A percentile compares a stretch with the other conserved stretches of the same genome.
Conservation (phyloP, 2,329 filamentous ascomycete genomes). For the Ceratocystis albifundus region DNA sequence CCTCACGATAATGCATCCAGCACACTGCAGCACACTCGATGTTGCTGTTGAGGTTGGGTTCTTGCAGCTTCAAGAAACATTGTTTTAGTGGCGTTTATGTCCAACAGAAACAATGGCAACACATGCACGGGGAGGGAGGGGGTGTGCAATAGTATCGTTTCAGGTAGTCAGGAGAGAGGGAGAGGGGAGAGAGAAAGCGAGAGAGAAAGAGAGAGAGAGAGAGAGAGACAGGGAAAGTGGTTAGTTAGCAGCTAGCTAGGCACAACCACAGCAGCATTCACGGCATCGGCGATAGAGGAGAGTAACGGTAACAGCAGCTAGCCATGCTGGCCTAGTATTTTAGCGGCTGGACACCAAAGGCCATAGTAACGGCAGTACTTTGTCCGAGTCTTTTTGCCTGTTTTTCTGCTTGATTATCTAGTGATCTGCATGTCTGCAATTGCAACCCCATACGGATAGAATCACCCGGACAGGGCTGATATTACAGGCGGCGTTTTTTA, state of each 20-base stretch:
- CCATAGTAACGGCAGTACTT: neutral
- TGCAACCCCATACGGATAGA: constrained; percentile 6
- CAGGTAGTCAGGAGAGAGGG: neutral
- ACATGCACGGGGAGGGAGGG: neutral
- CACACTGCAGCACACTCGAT: neutral
- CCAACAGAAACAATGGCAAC: neutral
- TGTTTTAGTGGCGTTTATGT: constrained; percentile 9
- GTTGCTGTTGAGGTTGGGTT: neutral
- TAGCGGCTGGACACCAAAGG: neutral
- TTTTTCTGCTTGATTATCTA: neutral
- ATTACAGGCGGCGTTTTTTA: constrained; percentile 10
- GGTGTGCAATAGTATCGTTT: neutral
- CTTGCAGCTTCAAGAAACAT: neutral
- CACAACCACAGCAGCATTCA: neutral
- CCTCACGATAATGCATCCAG: neutral
- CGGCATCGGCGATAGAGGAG: neutral
- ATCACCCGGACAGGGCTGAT: constrained; percentile 7
- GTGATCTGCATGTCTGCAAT: neutral
- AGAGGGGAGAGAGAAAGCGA: neutral
- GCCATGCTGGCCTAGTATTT: neutral
- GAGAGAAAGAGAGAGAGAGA: neutral
- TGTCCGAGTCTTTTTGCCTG: neutral
- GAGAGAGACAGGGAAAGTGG: neutral
- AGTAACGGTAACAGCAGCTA: neutral
- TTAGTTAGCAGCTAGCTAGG: neutral